A percentile compares a stretch with the other conserved stretches of the same genome.
Evolutionary conservation across 2,329 filamentous ascomycete genomes (phyloP).

Genomic region (Hypoxylon sp.): DNA sequence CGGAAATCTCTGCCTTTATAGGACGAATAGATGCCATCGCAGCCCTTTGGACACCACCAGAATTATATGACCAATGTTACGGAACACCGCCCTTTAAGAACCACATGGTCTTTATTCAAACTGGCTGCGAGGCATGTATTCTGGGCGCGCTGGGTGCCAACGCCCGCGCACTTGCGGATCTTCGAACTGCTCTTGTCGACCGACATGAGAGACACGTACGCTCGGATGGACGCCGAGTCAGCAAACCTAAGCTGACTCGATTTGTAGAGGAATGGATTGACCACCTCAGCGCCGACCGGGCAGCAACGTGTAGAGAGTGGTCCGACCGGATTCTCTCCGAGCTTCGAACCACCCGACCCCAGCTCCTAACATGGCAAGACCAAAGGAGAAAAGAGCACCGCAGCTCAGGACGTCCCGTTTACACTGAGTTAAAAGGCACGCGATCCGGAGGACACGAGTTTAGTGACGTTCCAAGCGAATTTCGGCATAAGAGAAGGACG

Average conservation of each 20-base stretch:
- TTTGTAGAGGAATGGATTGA: constrained; percentile 57
- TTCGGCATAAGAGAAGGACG: constrained; percentile 30
- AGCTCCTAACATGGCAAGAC: constrained; percentile 34
- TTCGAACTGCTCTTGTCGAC: constrained; percentile 55
- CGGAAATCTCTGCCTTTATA: constrained; percentile 43
- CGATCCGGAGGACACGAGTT: constrained; percentile 11
- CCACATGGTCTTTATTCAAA: constrained; percentile 44
- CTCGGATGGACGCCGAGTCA: constrained; percentile 1
- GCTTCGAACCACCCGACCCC: constrained; percentile 32
- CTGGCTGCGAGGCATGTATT: constrained; percentile 62
- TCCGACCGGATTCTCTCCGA: constrained; percentile 35
- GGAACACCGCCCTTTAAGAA: constrained; percentile 44
- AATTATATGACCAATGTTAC: constrained; percentile 49
- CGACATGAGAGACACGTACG: constrained; percentile 44
- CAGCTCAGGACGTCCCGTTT: constrained; percentile 11
- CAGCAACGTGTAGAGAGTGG: constrained; percentile 33
- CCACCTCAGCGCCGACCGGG: constrained; percentile 41
- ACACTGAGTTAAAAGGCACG: constrained; percentile 35
- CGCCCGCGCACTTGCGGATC: constrained; percentile 52
- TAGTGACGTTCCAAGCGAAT: constrained; percentile 20
- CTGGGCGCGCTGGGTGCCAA: constrained; percentile 58
- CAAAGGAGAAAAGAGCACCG: constrained; percentile 21
- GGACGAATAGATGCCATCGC: constrained; percentile 47
- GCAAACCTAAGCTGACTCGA: constrained; percentile 49
- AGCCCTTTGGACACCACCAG: constrained; percentile 51